phyloP scores from a whole-genome alignment of 768 basidiomycete genomes.

The Termitomyces sp. region DNA sequence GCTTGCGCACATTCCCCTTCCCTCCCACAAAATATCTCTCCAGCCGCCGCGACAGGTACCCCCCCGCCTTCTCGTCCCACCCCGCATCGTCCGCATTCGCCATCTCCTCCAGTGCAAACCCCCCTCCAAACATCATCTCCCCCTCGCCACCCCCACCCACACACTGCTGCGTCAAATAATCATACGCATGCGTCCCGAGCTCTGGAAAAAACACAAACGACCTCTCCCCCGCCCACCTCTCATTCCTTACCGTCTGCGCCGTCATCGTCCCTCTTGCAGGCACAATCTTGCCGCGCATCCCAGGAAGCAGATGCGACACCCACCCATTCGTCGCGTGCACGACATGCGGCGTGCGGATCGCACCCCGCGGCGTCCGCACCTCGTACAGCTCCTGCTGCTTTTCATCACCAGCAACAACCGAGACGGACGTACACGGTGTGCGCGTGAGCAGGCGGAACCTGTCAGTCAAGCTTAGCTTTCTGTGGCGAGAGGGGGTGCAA shows the following conservation, averaged over 20 bases:
- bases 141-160: constrained; percentile 15
- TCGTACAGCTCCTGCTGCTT: constrained; percentile 34
- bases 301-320: constrained; percentile 65
- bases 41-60: constrained; percentile 34
- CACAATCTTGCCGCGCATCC: constrained; percentile 58
- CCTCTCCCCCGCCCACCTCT: constrained; percentile 37
- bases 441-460: constrained; percentile 60
- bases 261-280: constrained; percentile 62
- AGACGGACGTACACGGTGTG: constrained; percentile 52
- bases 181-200: constrained; percentile 38
- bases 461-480: background rate
- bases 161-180: constrained; percentile 68
- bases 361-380: constrained; percentile 61
- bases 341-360: constrained; percentile 55
- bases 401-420: constrained; percentile 16
- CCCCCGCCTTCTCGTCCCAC: constrained; percentile 23
- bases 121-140: constrained; percentile 71
- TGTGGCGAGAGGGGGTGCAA: background rate
- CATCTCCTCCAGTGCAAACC: constrained; percentile 34
- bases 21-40: constrained; percentile 44
- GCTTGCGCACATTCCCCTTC: constrained; percentile 15
- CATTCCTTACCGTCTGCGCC: constrained; percentile 36
- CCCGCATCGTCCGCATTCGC: constrained; percentile 36
- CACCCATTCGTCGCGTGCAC: constrained; percentile 88
- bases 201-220: constrained; percentile 59